Percentiles rank a stretch among this genome's conserved stretches.
Conservation (phyloP, 2,329 filamentous ascomycete species). For the Phoma sp. region DNA sequence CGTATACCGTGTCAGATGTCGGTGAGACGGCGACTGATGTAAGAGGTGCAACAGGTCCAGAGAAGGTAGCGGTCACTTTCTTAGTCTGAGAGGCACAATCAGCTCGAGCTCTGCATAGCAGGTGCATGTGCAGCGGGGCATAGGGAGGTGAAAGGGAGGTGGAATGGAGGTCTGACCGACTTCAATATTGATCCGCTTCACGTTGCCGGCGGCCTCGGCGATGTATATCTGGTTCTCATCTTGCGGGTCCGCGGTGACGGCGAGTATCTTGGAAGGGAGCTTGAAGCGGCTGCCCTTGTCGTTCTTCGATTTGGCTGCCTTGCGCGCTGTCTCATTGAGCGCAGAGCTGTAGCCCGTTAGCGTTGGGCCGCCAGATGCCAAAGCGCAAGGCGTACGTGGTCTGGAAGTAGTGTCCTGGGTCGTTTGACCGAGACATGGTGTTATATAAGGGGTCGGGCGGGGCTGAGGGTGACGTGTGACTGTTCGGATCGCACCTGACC, state of each 20-base stretch:
- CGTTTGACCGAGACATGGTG: slow-evolving; percentile 53
- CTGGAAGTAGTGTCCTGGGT: slow-evolving; percentile 89
- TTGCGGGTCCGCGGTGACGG: slow-evolving; percentile 71
- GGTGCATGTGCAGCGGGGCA: not conserved
- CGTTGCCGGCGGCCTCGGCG: slow-evolving; percentile 84
- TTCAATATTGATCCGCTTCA: slow-evolving; percentile 77
- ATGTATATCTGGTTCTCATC: slow-evolving; percentile 72
- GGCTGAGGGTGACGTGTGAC: slow-evolving; percentile 20
- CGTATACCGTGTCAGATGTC: slow-evolving; percentile 68
- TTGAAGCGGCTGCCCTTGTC: slow-evolving; percentile 81
- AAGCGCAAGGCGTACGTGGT: slow-evolving; percentile 71
- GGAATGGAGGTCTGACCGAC: slow-evolving; percentile 63
- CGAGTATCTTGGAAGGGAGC: slow-evolving; percentile 86
- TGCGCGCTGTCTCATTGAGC: slow-evolving; percentile 63
- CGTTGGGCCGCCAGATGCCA: slow-evolving; percentile 13
- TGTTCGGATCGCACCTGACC: slow-evolving; percentile 8
- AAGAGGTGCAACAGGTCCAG: slow-evolving; percentile 79
- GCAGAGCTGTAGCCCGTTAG: slow-evolving; percentile 54
- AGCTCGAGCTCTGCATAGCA: slow-evolving; percentile 15
- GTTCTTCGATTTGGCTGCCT: slow-evolving; percentile 79
- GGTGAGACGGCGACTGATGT: slow-evolving; percentile 45
- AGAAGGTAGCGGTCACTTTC: slow-evolving; percentile 62
- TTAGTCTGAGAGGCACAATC: slow-evolving; percentile 29
- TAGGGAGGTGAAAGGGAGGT: not conserved
- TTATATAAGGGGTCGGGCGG: slow-evolving; percentile 21